These are phyloP conservation scores for Parascedosporium putredinis DNA, from an alignment of 2,329 filamentous ascomycete genomes.

Conservation along the genomic window DNA sequence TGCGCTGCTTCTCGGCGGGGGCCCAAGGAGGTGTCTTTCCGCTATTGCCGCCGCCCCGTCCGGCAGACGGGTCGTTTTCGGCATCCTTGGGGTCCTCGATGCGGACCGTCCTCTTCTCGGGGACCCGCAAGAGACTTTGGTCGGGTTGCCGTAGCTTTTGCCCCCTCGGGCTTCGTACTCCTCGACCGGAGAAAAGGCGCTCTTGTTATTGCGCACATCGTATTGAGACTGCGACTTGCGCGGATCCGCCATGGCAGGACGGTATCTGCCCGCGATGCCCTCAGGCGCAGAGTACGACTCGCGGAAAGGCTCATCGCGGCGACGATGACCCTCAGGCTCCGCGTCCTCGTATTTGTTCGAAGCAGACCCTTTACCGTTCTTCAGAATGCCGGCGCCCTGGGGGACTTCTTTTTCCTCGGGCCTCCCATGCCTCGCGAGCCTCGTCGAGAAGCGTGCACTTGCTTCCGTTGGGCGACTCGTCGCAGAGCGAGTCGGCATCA, in stretches of 20 bases:
- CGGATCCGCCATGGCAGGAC: too few relatives aligned
- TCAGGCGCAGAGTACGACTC: too few relatives aligned
- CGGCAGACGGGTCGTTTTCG: too few relatives aligned
- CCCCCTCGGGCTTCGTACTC: background rate
- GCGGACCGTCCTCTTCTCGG: background rate
- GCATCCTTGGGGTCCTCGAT: too few relatives aligned
- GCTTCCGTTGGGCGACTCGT: background rate
- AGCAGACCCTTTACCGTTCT: background rate
- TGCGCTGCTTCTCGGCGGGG: too few relatives aligned
- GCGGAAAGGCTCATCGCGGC: too few relatives aligned
- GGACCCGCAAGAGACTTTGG: background rate
- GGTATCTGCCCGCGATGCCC: too few relatives aligned
- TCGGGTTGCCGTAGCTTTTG: background rate
- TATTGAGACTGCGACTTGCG: background rate
- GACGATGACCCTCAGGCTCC: too few relatives aligned
- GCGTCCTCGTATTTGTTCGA: too few relatives aligned
- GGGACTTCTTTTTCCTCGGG: background rate
- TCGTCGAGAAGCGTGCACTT: background rate
- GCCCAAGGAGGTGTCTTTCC: too few relatives aligned
- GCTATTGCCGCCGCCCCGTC: too few relatives aligned
- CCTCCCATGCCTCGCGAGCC: background rate
- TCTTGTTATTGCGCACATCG: background rate
- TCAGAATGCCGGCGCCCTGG: background rate
- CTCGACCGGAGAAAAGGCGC: background rate
- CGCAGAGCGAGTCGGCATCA: background rate